Base-by-base conservation (phyloP, 1,284 basidiomycete species). In the Porodaedalea pini region DNA sequence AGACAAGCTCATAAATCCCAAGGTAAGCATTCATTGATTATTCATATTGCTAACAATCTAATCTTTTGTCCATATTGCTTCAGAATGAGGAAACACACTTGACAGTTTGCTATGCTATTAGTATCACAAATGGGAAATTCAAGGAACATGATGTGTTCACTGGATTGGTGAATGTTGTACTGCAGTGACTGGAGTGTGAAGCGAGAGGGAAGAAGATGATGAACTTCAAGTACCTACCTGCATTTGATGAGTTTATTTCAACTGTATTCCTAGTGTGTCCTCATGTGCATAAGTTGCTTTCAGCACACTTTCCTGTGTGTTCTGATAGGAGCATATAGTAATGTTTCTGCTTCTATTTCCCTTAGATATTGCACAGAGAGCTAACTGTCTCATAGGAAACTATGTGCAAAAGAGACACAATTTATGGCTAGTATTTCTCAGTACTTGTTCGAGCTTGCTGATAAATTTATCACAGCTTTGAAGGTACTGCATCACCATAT, bases 381-480 rank as follows among this genome's bases (percentile, higher is more conserved):
- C 27, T 32, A n/a, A 17, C 49, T 10, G 5, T 36, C 19, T 39
- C 5, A 27, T 21, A 47, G 34, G 32, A 34, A 15, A 17, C 5
- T 27, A 32, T 19, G 61, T 25, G 23, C 54, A 23, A 52, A 48
- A 8, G 19, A 54, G 50, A 65, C 65, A 2, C 29, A 51, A 13
- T 65, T 70, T 57, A 65, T 66, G 1, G 54, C 67, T 27, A 60
- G 48, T 1, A 66, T 71, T 23, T 51, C 39, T 10, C 51, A 64
- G 2, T 34, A 47, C 1, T 67, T 61, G 2, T 68, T 69, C 36
- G 21, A 54, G 3, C 48, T 58, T 7, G 63, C 63, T 0, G 19
- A 52, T 2, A 27, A 62, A 1, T 54, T 65, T 25, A 51, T 68
- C 0, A 15, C 17, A 2, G 31, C 43, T 0, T 23, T 70, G 1